phyloP scores from a whole-genome alignment of 306 rosid genomes.

The Quercus aquifolioides region DNA sequence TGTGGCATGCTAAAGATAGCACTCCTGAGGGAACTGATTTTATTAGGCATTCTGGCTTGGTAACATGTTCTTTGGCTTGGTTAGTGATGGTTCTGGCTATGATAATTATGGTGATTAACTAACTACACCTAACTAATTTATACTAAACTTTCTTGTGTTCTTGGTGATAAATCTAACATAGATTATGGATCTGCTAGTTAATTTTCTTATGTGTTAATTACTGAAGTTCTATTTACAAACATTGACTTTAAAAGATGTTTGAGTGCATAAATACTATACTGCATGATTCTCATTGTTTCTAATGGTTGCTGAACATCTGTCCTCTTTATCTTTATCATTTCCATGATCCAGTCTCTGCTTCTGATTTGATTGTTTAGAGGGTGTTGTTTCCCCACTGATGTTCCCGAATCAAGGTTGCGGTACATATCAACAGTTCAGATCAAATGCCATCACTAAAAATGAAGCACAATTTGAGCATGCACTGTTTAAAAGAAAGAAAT shows the following conservation, averaged over 20 bases:
- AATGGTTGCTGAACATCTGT: background rate
- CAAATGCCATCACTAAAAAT: slow-evolving; percentile 98
- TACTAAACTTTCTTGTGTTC: background rate
- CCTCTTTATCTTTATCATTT: slow-evolving; percentile 4
- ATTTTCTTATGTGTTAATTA: background rate
- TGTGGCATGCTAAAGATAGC: no score
- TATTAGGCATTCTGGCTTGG: background rate
- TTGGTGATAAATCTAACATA: background rate
- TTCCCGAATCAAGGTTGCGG: slow-evolving; percentile 41
- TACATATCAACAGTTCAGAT: slow-evolving; percentile 44
- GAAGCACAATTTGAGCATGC: slow-evolving; percentile 77
- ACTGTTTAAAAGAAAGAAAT: slow-evolving; percentile 71
- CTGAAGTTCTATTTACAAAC: background rate
- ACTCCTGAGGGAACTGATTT: background rate
- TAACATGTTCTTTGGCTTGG: background rate
- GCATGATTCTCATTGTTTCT: background rate
- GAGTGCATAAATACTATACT: background rate
- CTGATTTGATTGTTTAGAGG: slow-evolving; percentile 34
- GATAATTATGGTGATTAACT: background rate
- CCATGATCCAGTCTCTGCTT: slow-evolving; percentile 32
- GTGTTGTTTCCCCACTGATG: slow-evolving; percentile 48
- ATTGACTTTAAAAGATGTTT: background rate
- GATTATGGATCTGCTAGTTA: background rate
- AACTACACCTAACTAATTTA: no score
- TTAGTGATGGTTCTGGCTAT: background rate